These are phyloP conservation scores for Aspergillus texensis DNA, from an alignment of 2,329 filamentous ascomycete genomes.

Conservation along the genomic window DNA sequence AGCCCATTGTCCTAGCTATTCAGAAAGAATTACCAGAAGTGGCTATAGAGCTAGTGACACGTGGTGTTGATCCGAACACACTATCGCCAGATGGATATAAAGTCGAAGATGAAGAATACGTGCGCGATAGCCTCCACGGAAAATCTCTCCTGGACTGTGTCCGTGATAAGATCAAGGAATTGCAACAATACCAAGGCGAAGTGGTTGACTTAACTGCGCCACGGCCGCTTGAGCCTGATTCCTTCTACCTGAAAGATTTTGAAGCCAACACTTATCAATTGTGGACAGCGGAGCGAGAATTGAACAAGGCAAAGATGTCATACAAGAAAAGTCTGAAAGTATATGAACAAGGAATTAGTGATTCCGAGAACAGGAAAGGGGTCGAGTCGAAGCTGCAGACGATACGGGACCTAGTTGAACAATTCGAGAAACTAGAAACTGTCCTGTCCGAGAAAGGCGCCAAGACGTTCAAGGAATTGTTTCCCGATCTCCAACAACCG, in stretches of 20 bases:
- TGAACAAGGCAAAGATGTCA: slow-evolving; percentile 39
- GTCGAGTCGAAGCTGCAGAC: slow-evolving; percentile 58
- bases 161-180: slow-evolving; percentile 51
- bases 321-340: slow-evolving; percentile 42
- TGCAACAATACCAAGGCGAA: slow-evolving; percentile 52
- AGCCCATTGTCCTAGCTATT: slow-evolving; percentile 69
- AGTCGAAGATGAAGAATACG: slow-evolving; percentile 3
- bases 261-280: slow-evolving; percentile 62
- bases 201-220: slow-evolving; percentile 12
- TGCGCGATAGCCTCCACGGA: background rate
- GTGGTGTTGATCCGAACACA: slow-evolving; percentile 67
- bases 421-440: slow-evolving; percentile 60
- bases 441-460: slow-evolving; percentile 60
- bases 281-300: slow-evolving; percentile 51
- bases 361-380: slow-evolving; percentile 23
- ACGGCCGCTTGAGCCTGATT: slow-evolving; percentile 41
- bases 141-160: slow-evolving; percentile 64
- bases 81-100: slow-evolving; percentile 49
- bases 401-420: slow-evolving; percentile 53
- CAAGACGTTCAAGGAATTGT: slow-evolving; percentile 67
- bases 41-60: slow-evolving; percentile 61
- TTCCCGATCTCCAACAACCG: slow-evolving; percentile 52
- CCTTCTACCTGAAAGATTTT: slow-evolving; percentile 56
- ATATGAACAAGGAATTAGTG: slow-evolving; percentile 19
- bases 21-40: slow-evolving; percentile 54